A percentile compares a stretch with the other conserved stretches of the same genome.
phyloP scores from a whole-genome alignment of 2,329 filamentous ascomycete genomes.

The Chaetomium sp. region DNA sequence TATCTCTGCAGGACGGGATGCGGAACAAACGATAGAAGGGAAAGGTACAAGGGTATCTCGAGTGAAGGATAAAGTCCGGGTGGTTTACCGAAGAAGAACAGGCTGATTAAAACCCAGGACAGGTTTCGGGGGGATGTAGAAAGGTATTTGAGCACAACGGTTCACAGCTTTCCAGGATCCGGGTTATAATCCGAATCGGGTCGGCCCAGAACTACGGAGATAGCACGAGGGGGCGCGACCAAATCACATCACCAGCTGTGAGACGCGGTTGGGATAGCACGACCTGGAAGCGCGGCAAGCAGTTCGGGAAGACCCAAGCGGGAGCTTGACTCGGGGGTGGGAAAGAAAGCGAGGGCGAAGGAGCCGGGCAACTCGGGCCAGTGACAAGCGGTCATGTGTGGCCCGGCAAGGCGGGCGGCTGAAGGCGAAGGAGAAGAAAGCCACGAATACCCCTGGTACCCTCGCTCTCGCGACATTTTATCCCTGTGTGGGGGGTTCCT shows the following conservation, averaged over 20 bases:
- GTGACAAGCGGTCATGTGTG: neutral
- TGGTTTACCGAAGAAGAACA: constrained; percentile 3
- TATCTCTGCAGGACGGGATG: constrained; percentile 19
- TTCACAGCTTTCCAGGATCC: constrained; percentile 28
- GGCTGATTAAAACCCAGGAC: constrained; percentile 2
- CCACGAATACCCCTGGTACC: neutral
- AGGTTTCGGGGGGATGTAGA: neutral
- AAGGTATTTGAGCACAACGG: constrained; percentile 28
- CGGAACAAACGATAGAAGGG: constrained; percentile 3
- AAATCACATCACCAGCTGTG: constrained; percentile 16
- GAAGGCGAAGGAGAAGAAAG: neutral
- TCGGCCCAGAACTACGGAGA: constrained; percentile 19
- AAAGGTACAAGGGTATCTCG: constrained; percentile 27
- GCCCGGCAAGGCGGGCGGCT: constrained; percentile 22
- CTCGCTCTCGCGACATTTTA: constrained; percentile 1
- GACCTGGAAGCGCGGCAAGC: constrained; percentile 29
- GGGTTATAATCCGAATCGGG: constrained; percentile 28
- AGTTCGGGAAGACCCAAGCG: constrained; percentile 29
- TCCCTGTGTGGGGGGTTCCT: neutral
- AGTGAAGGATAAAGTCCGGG: constrained; percentile 1
- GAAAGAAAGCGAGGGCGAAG: constrained; percentile 22
- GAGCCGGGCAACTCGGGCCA: constrained; percentile 1
- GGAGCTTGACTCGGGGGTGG: constrained; percentile 24
- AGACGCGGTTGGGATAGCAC: constrained; percentile 20
- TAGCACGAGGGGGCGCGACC: constrained; percentile 11